Evolutionary conservation across 2,329 filamentous ascomycete species (phyloP).

Genomic region (Cercospora beticola): DNA sequence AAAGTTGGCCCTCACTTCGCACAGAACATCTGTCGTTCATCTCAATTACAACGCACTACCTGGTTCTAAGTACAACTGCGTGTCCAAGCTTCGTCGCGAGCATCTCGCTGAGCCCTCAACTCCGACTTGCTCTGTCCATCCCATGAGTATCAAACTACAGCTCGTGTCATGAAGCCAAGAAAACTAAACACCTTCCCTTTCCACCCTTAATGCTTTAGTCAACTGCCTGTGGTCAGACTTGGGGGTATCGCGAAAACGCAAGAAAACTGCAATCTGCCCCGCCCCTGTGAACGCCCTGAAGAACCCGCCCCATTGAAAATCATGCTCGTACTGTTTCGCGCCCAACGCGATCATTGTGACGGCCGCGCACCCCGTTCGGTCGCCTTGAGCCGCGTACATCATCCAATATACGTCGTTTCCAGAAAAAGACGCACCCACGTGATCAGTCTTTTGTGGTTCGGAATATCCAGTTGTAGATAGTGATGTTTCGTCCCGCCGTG

Average conservation of each 20-base stretch:
- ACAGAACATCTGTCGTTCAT: not conserved
- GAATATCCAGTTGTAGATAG: not conserved
- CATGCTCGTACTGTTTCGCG: not conserved
- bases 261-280: not conserved
- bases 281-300: not conserved
- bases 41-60: conserved; percentile 3
- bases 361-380: not conserved
- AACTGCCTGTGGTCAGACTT: conserved; percentile 13
- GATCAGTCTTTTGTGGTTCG: not conserved
- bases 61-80: conserved; percentile 1
- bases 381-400: not conserved
- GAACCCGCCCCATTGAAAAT: not conserved
- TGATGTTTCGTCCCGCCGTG: not conserved
- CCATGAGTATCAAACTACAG: not conserved
- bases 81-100: not conserved
- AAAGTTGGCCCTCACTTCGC: not conserved
- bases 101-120: not conserved
- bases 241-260: conserved; percentile 13
- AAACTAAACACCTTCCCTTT: not conserved
- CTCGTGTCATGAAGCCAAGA: conserved; percentile 4
- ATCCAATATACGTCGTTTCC: not conserved
- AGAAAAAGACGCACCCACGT: not conserved
- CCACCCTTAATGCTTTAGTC: conserved; percentile 9
- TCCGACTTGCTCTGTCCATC: not conserved
- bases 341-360: not conserved